Percentiles rank a stretch among this genome's conserved stretches.
phyloP scores from a whole-genome alignment of 371 early-diverging fungal species.

The Mucor mucedo region DNA sequence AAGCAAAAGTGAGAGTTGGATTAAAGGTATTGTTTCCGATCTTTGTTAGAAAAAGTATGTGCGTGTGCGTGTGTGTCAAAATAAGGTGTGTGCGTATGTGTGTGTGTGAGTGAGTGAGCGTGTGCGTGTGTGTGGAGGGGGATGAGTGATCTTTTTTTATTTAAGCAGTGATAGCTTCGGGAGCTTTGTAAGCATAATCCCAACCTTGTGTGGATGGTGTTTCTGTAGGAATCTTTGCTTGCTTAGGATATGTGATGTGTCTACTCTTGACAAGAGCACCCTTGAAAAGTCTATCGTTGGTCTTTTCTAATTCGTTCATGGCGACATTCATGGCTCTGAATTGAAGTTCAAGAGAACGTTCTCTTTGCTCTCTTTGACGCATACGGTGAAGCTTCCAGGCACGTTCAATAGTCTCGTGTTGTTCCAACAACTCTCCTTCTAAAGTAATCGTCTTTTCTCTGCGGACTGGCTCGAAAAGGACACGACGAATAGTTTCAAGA shows the following conservation, averaged over 20 bases:
- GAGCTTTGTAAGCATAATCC: slow-evolving; percentile 64
- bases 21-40: background rate
- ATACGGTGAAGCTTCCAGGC: slow-evolving; percentile 74
- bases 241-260: slow-evolving; percentile 73
- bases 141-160: background rate
- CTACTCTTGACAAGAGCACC: slow-evolving; percentile 69
- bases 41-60: background rate
- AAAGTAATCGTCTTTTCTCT: slow-evolving; percentile 42
- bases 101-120: no score
- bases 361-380: slow-evolving; percentile 62
- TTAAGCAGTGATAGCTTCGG: slow-evolving; percentile 5
- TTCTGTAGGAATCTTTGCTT: slow-evolving; percentile 78
- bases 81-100: background rate
- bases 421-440: slow-evolving; percentile 58
- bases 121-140: background rate
- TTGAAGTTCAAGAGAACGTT: slow-evolving; percentile 68
- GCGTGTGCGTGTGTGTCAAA: background rate
- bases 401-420: slow-evolving; percentile 78
- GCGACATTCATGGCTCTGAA: slow-evolving; percentile 74
- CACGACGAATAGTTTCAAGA: slow-evolving; percentile 75
- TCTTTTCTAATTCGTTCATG: slow-evolving; percentile 72
- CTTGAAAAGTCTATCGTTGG: slow-evolving; percentile 67
- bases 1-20: slow-evolving; percentile 1
- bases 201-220: slow-evolving; percentile 74
- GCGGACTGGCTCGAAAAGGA: slow-evolving; percentile 69